Evolutionary conservation across 208 protist genomes (phyloP), one percentile per base, ranked within the genome.

Genomic region (Leishmania tarentolae): DNA sequence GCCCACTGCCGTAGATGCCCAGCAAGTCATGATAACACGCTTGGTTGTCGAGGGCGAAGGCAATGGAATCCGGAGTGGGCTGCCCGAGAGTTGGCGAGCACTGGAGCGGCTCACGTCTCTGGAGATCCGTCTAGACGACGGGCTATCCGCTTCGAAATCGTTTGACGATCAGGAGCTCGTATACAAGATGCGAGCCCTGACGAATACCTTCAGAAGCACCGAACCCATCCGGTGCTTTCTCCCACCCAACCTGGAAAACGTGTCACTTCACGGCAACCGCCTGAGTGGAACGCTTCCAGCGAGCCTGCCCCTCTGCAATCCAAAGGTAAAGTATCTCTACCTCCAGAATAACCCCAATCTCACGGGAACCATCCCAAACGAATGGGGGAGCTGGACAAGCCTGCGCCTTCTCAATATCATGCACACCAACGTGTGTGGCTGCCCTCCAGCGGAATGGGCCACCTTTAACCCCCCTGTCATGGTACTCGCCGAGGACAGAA

Each of bases 201-300:
- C 1, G n/a, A 24, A 0, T 35, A 15, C 42, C 24, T 3, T 9
- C 68, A 50, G 21, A 52, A 35, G 24, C 3, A 52, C 24, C 3
- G 1, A 35, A 13, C 17, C 37, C 2, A 15, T 19, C 24, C 3
- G 24, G 9, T 72, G 68, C 37, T 9, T 35, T 6, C 9, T 72
- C 37, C 68, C 68, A 15, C 68, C 8, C 68, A 72, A 72, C 42
- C 42, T 21, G 8, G 42, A 50, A 9, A 72, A 72, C 68, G 35
- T 72, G 68, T 72, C 68, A n/a, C 40, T 72, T 8, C 0, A 42
- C 13, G 2, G 28, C 68, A 72, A 52, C 68, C 3, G 68, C 37
- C 47, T 72, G 17, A 72, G 68, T 72, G 68, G 68, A 50, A 42
- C 19, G 8, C 68, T 72, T 44, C 68, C 68, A 50, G 42, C 68